These are phyloP conservation scores for Ophiostoma angusticollis DNA, from an alignment of 2,329 filamentous ascomycete species.

Conservation along the genomic window DNA sequence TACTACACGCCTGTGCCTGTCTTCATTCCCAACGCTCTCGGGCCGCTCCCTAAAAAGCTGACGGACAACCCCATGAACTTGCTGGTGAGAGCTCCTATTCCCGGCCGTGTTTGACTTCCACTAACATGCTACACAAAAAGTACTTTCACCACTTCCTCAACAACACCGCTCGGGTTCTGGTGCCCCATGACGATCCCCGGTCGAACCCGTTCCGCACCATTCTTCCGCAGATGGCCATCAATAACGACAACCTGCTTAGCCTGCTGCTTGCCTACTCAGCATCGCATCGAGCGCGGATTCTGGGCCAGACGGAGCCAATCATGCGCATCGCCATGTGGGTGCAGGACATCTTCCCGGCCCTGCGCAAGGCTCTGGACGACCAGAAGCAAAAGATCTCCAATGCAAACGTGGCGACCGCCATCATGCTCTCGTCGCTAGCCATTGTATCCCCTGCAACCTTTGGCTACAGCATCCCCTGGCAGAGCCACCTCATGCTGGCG, in stretches of 20 bases:
- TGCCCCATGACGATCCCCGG: conserved; percentile 37
- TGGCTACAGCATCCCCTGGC: conserved; percentile 70
- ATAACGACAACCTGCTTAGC: conserved; percentile 59
- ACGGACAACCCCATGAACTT: conserved; percentile 68
- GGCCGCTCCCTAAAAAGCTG: conserved; percentile 38
- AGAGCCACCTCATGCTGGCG: conserved; percentile 63
- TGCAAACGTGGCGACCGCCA: conserved; percentile 63
- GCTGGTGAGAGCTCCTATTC: conserved; percentile 28
- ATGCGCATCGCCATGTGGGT: conserved; percentile 73
- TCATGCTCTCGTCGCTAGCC: conserved; percentile 74
- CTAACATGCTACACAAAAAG: conserved; percentile 20
- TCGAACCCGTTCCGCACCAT: conserved; percentile 41
- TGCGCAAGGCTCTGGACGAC: conserved; percentile 53
- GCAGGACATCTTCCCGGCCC: conserved; percentile 60
- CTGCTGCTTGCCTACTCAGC: conserved; percentile 71
- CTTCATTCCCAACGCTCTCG: conserved; percentile 33
- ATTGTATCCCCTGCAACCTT: conserved; percentile 75
- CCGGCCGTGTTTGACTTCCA: background rate
- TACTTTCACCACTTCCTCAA: conserved; percentile 58
- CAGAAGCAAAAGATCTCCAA: conserved; percentile 53
- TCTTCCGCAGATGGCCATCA: conserved; percentile 49
- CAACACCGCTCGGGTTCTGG: conserved; percentile 53
- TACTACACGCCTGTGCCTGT: conserved; percentile 58
- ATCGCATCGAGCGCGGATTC: conserved; percentile 64
- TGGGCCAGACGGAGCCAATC: conserved; percentile 60